Base-by-base conservation (phyloP, 148 eudicot genomes). In the Fagopyrum tataricum region DNA sequence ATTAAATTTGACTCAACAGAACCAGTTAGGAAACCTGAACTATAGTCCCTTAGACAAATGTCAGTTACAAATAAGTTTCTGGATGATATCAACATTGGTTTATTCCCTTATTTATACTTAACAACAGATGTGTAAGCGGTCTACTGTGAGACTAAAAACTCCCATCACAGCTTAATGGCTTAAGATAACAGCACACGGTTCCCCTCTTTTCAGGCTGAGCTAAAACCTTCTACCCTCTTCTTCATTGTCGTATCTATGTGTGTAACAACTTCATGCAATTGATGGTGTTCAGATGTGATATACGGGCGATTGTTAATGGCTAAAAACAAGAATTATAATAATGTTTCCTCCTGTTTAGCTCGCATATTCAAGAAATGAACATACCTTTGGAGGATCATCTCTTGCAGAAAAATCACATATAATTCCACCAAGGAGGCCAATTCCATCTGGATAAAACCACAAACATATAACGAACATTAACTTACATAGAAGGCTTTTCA, bases 371-470 rank as follows among this genome's bases (percentile, higher is more conserved):
- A 68, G 76, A 44, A 64, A 37, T 47, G 40, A 39, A 67, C 85
- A 77, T 52, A 91, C 98, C 97, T 88, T 95, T 81, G 98, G 98
- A 74, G 96, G 91, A 73, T 88, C 87, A 76, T 81, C 80, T 70
- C 78, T 84, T 72, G 84, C 81, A 44, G 81, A 82, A 81, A 91
- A 95, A 81, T 95, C 82, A 79, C 85, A 82, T 71, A 95, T 82
- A 72, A 90, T 91, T 81, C 98, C 98, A 78, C 97, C 96, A 71
- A 95, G 89, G 78, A 95, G 96, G 76, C 98, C 98, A 82, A 91
- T 79, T 61, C 98, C 98, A 90, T 95, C 98, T 95, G 90, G 80
- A 84, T 64, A 3, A 14, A 64, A 64, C 43, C 9, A 86, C 52
- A 72, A 52, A 78, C 66, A 76, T 37, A 64, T 14, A 52, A 39